phyloP scores from a whole-genome alignment of 2,329 filamentous ascomycete species.

The Coniella vitis region DNA sequence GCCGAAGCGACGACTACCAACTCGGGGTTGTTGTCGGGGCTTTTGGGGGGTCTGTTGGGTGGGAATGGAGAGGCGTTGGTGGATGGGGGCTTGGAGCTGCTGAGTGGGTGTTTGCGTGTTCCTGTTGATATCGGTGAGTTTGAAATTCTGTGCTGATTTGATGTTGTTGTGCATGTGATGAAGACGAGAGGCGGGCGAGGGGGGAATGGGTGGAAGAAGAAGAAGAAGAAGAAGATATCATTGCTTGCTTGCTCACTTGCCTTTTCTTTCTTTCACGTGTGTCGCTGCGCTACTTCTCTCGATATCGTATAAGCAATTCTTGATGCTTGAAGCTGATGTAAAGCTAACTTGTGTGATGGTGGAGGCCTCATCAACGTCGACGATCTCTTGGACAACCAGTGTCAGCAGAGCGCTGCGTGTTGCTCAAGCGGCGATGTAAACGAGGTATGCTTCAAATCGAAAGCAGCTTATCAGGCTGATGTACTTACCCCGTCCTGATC shows the following conservation, averaged over 20 bases:
- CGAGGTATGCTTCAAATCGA: background rate
- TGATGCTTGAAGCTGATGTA: no score
- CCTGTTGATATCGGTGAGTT: background rate
- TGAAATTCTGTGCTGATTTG: no score
- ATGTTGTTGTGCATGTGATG: no score
- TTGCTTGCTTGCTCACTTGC: no score
- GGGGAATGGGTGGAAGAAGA: no score
- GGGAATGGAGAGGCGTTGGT: background rate
- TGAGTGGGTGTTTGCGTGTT: background rate
- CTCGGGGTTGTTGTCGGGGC: background rate
- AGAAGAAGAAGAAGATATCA: background rate
- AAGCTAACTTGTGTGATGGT: background rate
- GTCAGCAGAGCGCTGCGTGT: background rate
- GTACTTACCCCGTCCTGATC: background rate
- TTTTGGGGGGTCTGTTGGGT: background rate
- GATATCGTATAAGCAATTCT: no score
- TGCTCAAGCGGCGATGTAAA: background rate
- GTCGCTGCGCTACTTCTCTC: no score
- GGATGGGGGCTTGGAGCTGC: background rate
- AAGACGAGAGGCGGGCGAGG: background rate
- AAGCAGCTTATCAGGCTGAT: no score
- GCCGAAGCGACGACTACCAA: background rate
- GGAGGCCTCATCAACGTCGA: background rate
- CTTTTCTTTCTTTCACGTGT: no score
- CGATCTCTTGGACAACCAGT: slow-evolving; percentile 1